Evolutionary conservation across 2,329 filamentous ascomycete species (phyloP), one percentile per base, ranked within the genome.

Genomic region (Zymoseptoria crescenta): DNA sequence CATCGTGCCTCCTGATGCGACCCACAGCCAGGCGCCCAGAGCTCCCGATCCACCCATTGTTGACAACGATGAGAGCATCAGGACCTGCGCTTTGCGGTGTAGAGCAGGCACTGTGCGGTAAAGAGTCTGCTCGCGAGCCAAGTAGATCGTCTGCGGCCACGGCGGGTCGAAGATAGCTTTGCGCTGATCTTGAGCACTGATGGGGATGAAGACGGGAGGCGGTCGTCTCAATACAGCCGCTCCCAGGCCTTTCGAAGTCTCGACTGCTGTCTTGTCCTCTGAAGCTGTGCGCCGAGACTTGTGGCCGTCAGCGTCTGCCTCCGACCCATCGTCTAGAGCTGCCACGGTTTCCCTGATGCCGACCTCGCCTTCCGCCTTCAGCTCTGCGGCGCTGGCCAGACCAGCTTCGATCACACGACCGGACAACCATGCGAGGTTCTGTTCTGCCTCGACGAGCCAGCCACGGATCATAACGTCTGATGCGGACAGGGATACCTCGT

Each of bases 401-500:
- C 84, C 84, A 20, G 84, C 81, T 72, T 87, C 86, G 19, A 83
- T 80, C 66, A 95, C 85, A 53, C 87, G 83, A 0, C 93, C 93
- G 6, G 89, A 83, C 1, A 96, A 81, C 74, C 87, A 96, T 52
- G 96, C 87, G n/a, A 91, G 82, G 57, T 86, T 87, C 66, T 87
- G 86, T 73, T 96, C 92, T 0, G 92, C 87, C 3, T 82, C 82
- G 0, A 86, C 83, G 3, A 99, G 81, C 77, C 95, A 97, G 6
- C 83, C 81, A 63, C 86, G 85, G 60, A 83, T 82, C 2, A 96
- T 78, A 61, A 96, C 87, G 66, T 94, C 88, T 0, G 85, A 84
- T 2, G 88, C 86, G 57, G 96, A 85, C 81, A 93, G 88, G 2
- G 85, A 84, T 9, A 96, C 90, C 68, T 96, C 93, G 70, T 97